Evolutionary conservation across 202 grass and related monocot species (phyloP).

Genomic region (Saccharum hybrid): DNA sequence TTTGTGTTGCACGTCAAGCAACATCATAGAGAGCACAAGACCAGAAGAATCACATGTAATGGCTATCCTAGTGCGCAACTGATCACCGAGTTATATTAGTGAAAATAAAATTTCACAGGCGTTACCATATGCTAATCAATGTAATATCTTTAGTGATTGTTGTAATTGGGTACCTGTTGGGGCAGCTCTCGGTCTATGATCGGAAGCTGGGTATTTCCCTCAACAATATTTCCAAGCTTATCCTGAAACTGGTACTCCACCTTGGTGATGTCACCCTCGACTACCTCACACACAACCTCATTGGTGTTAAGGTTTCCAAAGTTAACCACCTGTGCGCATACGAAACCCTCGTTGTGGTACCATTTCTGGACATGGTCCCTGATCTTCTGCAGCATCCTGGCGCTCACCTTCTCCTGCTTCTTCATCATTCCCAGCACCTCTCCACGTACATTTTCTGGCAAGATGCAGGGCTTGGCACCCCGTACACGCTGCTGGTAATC

Average conservation of each 20-base stretch:
- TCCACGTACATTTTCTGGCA: constrained; percentile 62
- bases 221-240: constrained; percentile 86
- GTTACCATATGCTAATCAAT: constrained; percentile 25
- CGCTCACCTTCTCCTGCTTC: constrained; percentile 78
- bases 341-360: constrained; percentile 96
- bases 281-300: constrained; percentile 93
- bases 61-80: too few relatives aligned
- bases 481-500: constrained; percentile 83
- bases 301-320: constrained; percentile 94
- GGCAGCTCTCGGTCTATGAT: constrained; percentile 87
- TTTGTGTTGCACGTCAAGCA: background rate
- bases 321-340: constrained; percentile 94
- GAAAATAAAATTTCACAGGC: constrained; percentile 18
- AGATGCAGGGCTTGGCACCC: constrained; percentile 63
- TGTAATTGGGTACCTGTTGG: constrained; percentile 58
- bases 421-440: constrained; percentile 84
- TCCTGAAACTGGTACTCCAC: constrained; percentile 92
- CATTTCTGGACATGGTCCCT: constrained; percentile 89
- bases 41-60: too few relatives aligned
- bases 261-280: constrained; percentile 89
- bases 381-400: constrained; percentile 92
- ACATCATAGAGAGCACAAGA: too few relatives aligned
- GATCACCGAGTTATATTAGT: background rate
- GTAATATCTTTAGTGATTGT: constrained; percentile 6
- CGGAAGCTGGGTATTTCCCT: constrained; percentile 84